Evolutionary conservation across 139 green algal species (phyloP), one percentile per base, ranked within the genome.

Genomic region (Asterochloris erici): DNA sequence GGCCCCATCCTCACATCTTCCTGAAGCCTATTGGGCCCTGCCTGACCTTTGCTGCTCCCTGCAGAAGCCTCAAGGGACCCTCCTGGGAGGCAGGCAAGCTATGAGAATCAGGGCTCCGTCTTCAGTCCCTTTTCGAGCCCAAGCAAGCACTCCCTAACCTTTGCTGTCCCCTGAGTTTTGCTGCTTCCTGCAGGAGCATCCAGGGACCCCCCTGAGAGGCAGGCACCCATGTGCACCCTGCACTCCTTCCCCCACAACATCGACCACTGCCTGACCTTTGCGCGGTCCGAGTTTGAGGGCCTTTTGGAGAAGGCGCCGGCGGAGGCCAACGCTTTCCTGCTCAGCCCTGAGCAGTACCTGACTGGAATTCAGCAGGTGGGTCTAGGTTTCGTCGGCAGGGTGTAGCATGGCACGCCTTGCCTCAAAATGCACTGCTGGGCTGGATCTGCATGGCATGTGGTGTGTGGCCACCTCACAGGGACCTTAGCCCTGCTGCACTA

Each of bases 191-290:
- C 87, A 90, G 87, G 94, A 29, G 94, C 94, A 9, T 93, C 86
- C 28, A 84, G 96, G 16, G 96, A 98, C 84, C 95, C 95, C 6
- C 95, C 95, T 0, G 95, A 98, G 88, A 97, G 97, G 90, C 91
- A 98, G 88, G 96, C 97, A 15, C 97, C 97, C 63, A 99, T 99
- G 97, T 99, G 97, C 91, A 99, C 97, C 1, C 81, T 99, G 76
- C 97, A 99, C 93, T 97, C 91, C 81, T 99, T 99, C 93, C 97
- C 97, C 27, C 97, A 99, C 93, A 99, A 99, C 91, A 99, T 99
- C 88, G 94, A 98, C 86, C 94, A 97, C 87, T 97, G 94, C 90
- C 88, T 97, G 69, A 98, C 96, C 15, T 99, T 94, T 91, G 96
- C 96, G 16, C 85, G 93, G 28, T 95, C 88, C 47, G 96, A 99